These are phyloP conservation scores for Podaxis pistillaris DNA, from an alignment of 768 basidiomycete species.

Conservation along the genomic window DNA sequence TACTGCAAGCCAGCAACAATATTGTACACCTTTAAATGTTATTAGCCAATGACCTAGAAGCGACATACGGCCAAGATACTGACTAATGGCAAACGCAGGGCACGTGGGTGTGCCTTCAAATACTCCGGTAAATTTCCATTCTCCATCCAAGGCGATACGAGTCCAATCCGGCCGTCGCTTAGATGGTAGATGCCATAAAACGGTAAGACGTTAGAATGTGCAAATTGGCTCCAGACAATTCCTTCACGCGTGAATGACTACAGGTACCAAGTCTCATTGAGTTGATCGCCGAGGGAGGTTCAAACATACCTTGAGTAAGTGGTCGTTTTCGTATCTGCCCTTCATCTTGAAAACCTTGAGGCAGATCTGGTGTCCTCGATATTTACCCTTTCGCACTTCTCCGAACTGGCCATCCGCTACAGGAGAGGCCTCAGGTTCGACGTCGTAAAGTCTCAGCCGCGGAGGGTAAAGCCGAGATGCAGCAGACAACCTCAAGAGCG, in stretches of 20 bases:
- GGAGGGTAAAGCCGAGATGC: neutral
- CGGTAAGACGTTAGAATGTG: slow-evolving; percentile 10
- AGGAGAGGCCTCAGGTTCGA: neutral
- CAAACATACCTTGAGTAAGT: slow-evolving; percentile 21
- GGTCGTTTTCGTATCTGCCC: slow-evolving; percentile 16
- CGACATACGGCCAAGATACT: neutral
- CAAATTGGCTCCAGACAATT: slow-evolving; percentile 13
- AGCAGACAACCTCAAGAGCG: neutral
- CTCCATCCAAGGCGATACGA: slow-evolving; percentile 18
- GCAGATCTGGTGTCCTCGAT: slow-evolving; percentile 20
- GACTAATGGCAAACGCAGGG: neutral
- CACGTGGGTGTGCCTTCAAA: neutral
- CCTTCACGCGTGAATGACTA: slow-evolving; percentile 13
- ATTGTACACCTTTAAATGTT: slow-evolving; percentile 5
- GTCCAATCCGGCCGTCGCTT: neutral
- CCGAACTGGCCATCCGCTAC: slow-evolving; percentile 17
- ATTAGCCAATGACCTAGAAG: neutral
- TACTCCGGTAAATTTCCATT: slow-evolving; percentile 13
- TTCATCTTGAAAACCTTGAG: slow-evolving; percentile 24
- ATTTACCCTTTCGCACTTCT: slow-evolving; percentile 26
- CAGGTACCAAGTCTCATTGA: neutral
- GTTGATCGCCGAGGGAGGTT: neutral
- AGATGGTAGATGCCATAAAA: slow-evolving; percentile 14
- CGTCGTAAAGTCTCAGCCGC: neutral
- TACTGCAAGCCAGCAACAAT: slow-evolving; percentile 17